A percentile compares a stretch with the other conserved stretches of the same genome.
Evolutionary conservation across 1,284 basidiomycete species (phyloP).

Genomic region (Leccinum subspadiceum): DNA sequence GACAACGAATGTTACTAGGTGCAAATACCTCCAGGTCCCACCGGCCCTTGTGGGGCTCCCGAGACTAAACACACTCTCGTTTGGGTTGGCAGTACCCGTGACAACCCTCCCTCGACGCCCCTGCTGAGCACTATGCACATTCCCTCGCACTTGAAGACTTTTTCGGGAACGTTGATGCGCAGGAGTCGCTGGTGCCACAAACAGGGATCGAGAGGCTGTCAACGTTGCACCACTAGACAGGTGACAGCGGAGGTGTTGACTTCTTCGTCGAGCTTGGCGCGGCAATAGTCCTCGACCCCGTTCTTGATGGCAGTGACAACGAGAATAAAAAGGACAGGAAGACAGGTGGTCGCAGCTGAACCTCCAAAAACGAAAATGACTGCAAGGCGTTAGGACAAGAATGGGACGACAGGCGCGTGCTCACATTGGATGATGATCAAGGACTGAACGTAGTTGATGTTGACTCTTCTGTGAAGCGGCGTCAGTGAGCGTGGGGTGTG

Average conservation of each 20-base stretch:
- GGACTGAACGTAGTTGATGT: neutral
- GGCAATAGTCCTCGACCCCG: conserved; percentile 90
- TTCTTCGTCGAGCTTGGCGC: conserved; percentile 84
- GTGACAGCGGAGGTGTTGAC: conserved; percentile 90
- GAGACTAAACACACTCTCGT: conserved; percentile 44
- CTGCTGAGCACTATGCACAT: conserved; percentile 65
- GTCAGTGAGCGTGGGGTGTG: neutral
- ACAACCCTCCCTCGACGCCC: conserved; percentile 41
- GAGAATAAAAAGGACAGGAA: conserved; percentile 89
- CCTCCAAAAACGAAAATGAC: conserved; percentile 63
- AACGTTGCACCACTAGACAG: conserved; percentile 87
- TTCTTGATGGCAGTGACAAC: conserved; percentile 93
- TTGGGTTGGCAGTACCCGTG: conserved; percentile 39
- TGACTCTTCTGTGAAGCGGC: neutral
- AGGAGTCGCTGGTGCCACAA: conserved; percentile 63
- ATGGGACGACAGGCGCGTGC: conserved; percentile 14
- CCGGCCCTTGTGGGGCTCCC: conserved; percentile 28
- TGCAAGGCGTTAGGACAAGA: conserved; percentile 30
- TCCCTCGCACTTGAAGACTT: conserved; percentile 75
- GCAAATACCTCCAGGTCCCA: conserved; percentile 47
- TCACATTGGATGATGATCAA: conserved; percentile 49
- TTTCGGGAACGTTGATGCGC: conserved; percentile 64
- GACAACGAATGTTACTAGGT: too few relatives aligned
- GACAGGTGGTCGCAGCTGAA: conserved; percentile 77
- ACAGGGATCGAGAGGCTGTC: conserved; percentile 83